Percentiles rank a stretch among this genome's conserved stretches.
Evolutionary conservation across 2,329 filamentous ascomycete genomes (phyloP).

Genomic region (Neocucurbitaria cava): DNA sequence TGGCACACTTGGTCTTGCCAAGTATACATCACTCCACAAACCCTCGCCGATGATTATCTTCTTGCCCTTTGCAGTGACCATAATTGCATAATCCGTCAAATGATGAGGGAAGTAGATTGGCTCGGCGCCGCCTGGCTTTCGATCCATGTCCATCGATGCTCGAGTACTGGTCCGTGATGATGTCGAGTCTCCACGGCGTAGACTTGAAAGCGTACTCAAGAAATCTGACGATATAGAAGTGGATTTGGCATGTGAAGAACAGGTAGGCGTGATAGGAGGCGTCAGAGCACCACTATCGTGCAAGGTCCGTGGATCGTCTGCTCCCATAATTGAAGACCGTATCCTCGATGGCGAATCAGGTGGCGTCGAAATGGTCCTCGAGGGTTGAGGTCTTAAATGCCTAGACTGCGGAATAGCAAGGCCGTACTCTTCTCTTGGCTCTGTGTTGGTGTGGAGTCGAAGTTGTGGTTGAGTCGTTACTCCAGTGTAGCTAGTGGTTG

Average conservation of each 20-base stretch:
- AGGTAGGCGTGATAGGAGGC: slow-evolving; percentile 40
- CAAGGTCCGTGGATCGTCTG: slow-evolving; percentile 11
- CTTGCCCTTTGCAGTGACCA: slow-evolving; percentile 26
- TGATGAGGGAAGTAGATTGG: slow-evolving; percentile 32
- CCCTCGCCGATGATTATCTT: slow-evolving; percentile 43
- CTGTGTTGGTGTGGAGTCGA: slow-evolving; percentile 12
- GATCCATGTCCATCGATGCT: slow-evolving; percentile 22
- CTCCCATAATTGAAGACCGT: slow-evolving; percentile 24
- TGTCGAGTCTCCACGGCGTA: slow-evolving; percentile 30
- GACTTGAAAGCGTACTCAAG: slow-evolving; percentile 21
- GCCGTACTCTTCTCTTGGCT: slow-evolving; percentile 10
- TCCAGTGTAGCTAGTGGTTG: neutral
- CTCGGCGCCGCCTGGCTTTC: slow-evolving; percentile 29
- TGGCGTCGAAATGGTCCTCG: slow-evolving; percentile 29
- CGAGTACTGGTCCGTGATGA: slow-evolving; percentile 17
- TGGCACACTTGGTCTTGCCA: slow-evolving; percentile 33
- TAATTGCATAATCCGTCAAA: slow-evolving; percentile 36
- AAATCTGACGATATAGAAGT: slow-evolving; percentile 29
- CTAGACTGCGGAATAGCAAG: slow-evolving; percentile 8
- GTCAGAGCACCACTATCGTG: slow-evolving; percentile 31
- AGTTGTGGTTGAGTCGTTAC: slow-evolving; percentile 21
- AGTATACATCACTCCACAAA: slow-evolving; percentile 48
- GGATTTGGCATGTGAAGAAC: slow-evolving; percentile 24
- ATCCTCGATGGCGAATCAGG: slow-evolving; percentile 34
- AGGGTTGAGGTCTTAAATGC: slow-evolving; percentile 5